Evolutionary conservation across 305 asterid genomes (phyloP), one percentile per base, ranked within the genome.

Genomic region (Withania somnifera): DNA sequence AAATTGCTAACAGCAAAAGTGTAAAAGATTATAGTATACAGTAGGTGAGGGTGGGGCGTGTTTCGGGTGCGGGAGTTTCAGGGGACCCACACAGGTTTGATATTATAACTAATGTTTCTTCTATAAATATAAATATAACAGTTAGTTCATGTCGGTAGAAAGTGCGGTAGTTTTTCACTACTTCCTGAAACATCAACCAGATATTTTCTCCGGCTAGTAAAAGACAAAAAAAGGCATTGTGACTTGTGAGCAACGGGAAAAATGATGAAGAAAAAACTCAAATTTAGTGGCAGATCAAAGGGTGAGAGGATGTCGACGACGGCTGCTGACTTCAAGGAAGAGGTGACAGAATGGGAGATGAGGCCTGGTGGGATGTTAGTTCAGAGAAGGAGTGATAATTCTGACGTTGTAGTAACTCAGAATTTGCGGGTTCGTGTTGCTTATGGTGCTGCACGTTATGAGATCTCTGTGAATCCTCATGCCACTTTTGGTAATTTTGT

Each of bases 351-450:
- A 77, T 91, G 94, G 89, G 95, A 92, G 86, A 83, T 87, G 90
- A 86, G 95, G 28, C 97, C 97, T 2, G 91, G 97, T 7, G 95
- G 97, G 63, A 90, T 92, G 97, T 88, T 92, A 81, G 97, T 92
- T 53, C 97, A 92, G 91, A 89, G 86, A 81, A 78, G 97, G 42
- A 79, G 82, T 45, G 89, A 84, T 15, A 84, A 51, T 82, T 84
- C 87, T 11, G 84, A 71, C 64, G 75, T 28, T 32, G 24, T 77
- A 11, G 4, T 61, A n/a, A 13, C 76, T 68, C 93, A 89, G 0
- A 83, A 83, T 87, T 45, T 90, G 28, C 90, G 88, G 20, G 52
- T 92, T 67, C 87, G 92, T 7, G 92, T 92, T 3, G 88, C 83
- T 3, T 82, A 89, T 81, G 94, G 92, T 51, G 89, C 84, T 58